phyloP scores from a whole-genome alignment of 345 rosid species.

The Citropsis articulata region DNA sequence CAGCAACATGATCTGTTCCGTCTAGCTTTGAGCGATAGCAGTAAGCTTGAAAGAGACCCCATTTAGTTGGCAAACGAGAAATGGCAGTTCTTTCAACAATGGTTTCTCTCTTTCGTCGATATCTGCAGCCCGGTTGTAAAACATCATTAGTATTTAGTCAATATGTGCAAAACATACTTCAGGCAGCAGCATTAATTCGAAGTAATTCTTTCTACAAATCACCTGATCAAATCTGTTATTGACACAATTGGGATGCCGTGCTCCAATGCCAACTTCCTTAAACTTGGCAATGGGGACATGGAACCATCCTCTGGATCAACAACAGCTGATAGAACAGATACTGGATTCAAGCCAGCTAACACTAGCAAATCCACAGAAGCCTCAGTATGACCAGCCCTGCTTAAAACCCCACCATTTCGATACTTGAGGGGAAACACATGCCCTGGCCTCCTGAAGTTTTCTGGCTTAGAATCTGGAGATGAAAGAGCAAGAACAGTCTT shows the following conservation, averaged over 20 bases:
- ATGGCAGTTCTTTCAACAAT: conserved; percentile 63
- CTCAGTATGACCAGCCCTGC: conserved; percentile 90
- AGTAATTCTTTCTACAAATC: neutral
- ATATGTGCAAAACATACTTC: neutral
- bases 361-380: conserved; percentile 76
- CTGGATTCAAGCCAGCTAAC: conserved; percentile 55
- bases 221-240: conserved; percentile 85
- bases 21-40: conserved; percentile 76
- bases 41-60: conserved; percentile 72
- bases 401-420: conserved; percentile 76
- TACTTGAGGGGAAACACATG: conserved; percentile 92
- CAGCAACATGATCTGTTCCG: conserved; percentile 73
- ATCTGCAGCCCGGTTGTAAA: conserved; percentile 30
- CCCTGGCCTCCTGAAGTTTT: conserved; percentile 79
- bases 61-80: conserved; percentile 73
- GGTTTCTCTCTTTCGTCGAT: conserved; percentile 76
- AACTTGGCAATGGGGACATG: conserved; percentile 47
- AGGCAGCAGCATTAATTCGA: neutral
- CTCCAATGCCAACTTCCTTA: conserved; percentile 52
- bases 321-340: conserved; percentile 69
- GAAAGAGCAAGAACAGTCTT: conserved; percentile 72
- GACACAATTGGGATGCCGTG: conserved; percentile 62
- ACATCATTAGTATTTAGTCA: neutral
- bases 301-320: conserved; percentile 72
- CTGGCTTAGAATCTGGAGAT: conserved; percentile 51